A percentile compares a stretch with the other conserved stretches of the same genome.
These are phyloP conservation scores for Fonsecaea erecta DNA, from an alignment of 2,329 filamentous ascomycete genomes.

Conservation along the genomic window DNA sequence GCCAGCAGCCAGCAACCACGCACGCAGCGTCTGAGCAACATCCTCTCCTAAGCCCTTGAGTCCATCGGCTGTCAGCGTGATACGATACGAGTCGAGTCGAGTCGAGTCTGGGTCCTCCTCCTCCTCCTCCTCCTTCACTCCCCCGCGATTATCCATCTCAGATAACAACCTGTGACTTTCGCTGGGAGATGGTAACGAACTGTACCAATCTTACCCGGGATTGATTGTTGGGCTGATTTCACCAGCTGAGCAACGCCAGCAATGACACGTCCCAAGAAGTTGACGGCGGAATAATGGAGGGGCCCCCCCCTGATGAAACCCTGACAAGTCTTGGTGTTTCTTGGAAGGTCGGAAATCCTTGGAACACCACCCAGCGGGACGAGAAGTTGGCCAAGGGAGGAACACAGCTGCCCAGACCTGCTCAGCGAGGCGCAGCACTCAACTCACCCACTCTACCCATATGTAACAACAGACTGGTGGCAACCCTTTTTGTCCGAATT, in stretches of 20 bases:
- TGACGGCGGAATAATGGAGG: not conserved
- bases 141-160: constrained; percentile 10
- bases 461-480: no score
- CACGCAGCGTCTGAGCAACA: not conserved
- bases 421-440: constrained; percentile 20
- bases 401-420: constrained; percentile 3
- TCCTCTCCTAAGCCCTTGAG: not conserved
- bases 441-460: not conserved
- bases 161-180: no score
- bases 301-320: constrained; percentile 9
- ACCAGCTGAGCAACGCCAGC: not conserved
- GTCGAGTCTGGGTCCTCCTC: not conserved
- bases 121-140: no score
- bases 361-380: constrained; percentile 27
- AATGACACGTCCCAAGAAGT: not conserved
- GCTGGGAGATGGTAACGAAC: not conserved
- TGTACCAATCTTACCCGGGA: not conserved
- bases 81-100: constrained; percentile 8
- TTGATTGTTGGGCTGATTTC: not conserved
- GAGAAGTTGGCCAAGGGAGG: constrained; percentile 15
- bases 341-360: constrained; percentile 31
- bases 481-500: not conserved
- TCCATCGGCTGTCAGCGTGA: constrained; percentile 22
- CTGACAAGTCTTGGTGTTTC: constrained; percentile 24
- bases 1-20: no score